Evolutionary conservation across 306 rosid genomes (phyloP), one percentile per base, ranked within the genome.

Genomic region (Mimosa bimucronata): DNA sequence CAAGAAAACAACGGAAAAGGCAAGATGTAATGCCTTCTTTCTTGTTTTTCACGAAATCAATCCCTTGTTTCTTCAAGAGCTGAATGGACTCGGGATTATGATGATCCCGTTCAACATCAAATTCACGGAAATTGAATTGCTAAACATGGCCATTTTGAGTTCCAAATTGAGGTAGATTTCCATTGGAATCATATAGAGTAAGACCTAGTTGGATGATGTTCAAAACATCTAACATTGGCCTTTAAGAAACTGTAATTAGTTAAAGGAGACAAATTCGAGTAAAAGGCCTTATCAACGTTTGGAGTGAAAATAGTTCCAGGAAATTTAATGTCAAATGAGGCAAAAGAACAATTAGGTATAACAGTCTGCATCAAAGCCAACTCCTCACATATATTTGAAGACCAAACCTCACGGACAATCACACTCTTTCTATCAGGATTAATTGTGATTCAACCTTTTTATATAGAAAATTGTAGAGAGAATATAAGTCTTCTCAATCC

Each of bases 151-250:
- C 2, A 12, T n/a, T 9, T 15, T 23, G 52, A 5, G 75, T 77
- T 29, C 81, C 81, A 7, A 77, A 23, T n/a, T 11, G 18, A 1
- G 81, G 81, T 2, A 77, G 21, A 45, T 30, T 46, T 2, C 81
- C 81, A 1, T 21, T 1, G 1, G 26, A 18, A 67, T 77, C 67
- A 14, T 75, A 77, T 6, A 66, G 26, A 0, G 81, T 38, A 12
- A 77, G 75, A 37, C 81, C 75, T 15, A 66, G 5, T 23, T 77
- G 81, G 5, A 77, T 66, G 37, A 77, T 65, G 3, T 66, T 48
- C 0, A 77, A 34, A 9, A 30, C 25, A 15, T 77, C 77, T n/a
- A 2, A 70, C 57, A 29, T 70, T 44, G 40, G 23, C 23, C 16
- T 70, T 70, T 38, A 44, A 42, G 15, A 42, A 42, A 42, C 46